A percentile compares a stretch with the other conserved stretches of the same genome.
Evolutionary conservation across 805 yeast genomes (phyloP).

Genomic region (Saccharomyces jurei): DNA sequence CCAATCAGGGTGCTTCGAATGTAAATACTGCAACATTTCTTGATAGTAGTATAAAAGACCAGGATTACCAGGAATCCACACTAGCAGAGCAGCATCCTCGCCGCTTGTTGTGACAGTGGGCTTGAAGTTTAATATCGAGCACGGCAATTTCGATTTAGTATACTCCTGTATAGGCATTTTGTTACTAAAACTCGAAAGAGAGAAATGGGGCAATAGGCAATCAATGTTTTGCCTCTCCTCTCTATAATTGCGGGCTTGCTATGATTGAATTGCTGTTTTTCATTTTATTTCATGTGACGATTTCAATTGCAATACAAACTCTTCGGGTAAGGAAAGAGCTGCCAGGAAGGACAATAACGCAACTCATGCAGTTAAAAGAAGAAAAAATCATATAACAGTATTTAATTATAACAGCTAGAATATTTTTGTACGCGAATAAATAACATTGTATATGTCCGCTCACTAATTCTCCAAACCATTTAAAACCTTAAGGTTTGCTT

Average conservation of each 20-base stretch:
- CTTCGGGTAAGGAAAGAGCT: neutral
- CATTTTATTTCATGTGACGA: neutral
- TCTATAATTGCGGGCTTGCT: neutral
- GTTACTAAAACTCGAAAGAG: neutral
- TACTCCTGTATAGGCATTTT: constrained; percentile 8
- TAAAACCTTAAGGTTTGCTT: constrained; percentile 38
- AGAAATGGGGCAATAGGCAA: neutral
- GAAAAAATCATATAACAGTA: neutral
- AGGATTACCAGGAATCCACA: constrained; percentile 72
- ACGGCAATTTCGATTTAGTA: constrained; percentile 10
- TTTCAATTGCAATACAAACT: neutral
- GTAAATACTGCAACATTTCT: constrained; percentile 41
- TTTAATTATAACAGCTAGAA: neutral
- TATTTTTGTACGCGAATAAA: neutral
- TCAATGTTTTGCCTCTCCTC: neutral
- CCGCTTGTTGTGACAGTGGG: neutral
- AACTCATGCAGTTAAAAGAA: neutral
- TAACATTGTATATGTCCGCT: constrained; percentile 3
- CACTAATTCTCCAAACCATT: constrained; percentile 14
- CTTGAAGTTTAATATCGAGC: constrained; percentile 14
- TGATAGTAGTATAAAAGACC: constrained; percentile 61
- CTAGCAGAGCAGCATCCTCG: constrained; percentile 33
- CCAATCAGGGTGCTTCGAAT: constrained; percentile 35
- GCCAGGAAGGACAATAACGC: neutral
- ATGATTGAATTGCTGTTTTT: neutral